Percentiles rank a stretch among this genome's conserved stretches.
Evolutionary conservation across 768 basidiomycete species (phyloP).

Genomic region (Vararia minispora): DNA sequence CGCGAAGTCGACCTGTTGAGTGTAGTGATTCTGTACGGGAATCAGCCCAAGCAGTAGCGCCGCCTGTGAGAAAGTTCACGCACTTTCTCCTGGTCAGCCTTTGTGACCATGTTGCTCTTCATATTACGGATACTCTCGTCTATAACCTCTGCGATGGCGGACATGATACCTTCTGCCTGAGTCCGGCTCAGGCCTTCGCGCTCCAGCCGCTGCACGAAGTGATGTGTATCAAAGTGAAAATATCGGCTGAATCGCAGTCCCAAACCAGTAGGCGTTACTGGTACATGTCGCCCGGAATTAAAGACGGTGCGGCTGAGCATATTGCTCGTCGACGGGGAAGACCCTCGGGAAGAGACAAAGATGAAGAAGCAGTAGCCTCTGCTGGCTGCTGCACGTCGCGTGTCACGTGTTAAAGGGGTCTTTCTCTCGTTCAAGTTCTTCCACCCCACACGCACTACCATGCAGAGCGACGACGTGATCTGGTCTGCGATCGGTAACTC

Average conservation of each 20-base stretch:
- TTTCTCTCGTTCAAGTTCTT: not conserved
- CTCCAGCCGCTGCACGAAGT: slow-evolving; percentile 86
- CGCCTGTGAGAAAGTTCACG: not conserved
- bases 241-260: slow-evolving; percentile 14
- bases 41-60: not conserved
- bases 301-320: slow-evolving; percentile 2
- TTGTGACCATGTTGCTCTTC: slow-evolving; percentile 93
- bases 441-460: slow-evolving; percentile 21
- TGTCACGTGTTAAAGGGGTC: not conserved
- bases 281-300: slow-evolving; percentile 2
- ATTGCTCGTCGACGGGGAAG: slow-evolving; percentile 3
- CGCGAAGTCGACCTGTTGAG: slow-evolving; percentile 94
- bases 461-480: slow-evolving; percentile 97
- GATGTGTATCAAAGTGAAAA: slow-evolving; percentile 94
- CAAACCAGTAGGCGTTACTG: slow-evolving; percentile 5
- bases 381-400: not conserved
- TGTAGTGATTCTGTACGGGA: slow-evolving; percentile 65
- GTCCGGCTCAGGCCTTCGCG: slow-evolving; percentile 79
- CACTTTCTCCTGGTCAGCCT: slow-evolving; percentile 94
- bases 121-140: slow-evolving; percentile 95
- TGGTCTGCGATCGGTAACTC: slow-evolving; percentile 93
- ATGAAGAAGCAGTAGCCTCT: not conserved
- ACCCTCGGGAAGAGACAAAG: slow-evolving; percentile 1
- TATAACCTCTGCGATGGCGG: slow-evolving; percentile 92
- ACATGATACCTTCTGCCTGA: slow-evolving; percentile 96